These are phyloP conservation scores for Dipteronia sinensis DNA, from an alignment of 345 rosid species.

Conservation along the genomic window DNA sequence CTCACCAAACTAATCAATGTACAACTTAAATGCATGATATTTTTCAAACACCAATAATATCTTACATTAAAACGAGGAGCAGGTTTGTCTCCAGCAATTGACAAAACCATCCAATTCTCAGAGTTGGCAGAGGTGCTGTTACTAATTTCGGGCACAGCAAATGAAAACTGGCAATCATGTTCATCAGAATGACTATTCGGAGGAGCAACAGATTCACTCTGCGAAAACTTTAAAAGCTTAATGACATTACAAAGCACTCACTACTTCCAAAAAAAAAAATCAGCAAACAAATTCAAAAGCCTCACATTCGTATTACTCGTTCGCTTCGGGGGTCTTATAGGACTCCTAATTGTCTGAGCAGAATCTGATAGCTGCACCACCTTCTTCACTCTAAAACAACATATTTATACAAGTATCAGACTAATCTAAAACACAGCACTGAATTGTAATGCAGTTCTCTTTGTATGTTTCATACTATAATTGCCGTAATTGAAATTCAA, in stretches of 20 bases:
- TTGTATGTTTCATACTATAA: neutral
- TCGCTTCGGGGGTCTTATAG: constrained; percentile 67
- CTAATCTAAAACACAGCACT: neutral
- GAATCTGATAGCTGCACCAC: constrained; percentile 96
- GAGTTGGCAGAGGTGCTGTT: constrained; percentile 45
- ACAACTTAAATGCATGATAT: neutral
- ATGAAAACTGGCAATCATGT: constrained; percentile 47
- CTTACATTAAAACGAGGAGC: constrained; percentile 78
- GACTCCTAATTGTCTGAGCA: constrained; percentile 69
- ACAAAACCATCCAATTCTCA: constrained; percentile 86
- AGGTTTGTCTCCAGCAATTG: constrained; percentile 81
- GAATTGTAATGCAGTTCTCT: neutral
- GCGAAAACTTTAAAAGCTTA: constrained; percentile 19
- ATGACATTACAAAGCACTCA: constrained; percentile 6
- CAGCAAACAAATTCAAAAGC: constrained; percentile 17
- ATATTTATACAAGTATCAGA: neutral
- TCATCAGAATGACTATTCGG: constrained; percentile 54
- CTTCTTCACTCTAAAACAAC: constrained; percentile 73
- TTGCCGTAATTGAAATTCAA: neutral
- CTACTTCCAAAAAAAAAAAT: constrained; percentile 1
- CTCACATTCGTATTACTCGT: constrained; percentile 54
- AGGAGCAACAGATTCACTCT: constrained; percentile 56
- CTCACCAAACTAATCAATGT: neutral
- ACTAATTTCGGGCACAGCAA: constrained; percentile 45
- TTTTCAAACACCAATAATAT: neutral